These are phyloP conservation scores for Ophiostoma sp. DNA, from an alignment of 2,329 filamentous ascomycete genomes.

Conservation along the genomic window DNA sequence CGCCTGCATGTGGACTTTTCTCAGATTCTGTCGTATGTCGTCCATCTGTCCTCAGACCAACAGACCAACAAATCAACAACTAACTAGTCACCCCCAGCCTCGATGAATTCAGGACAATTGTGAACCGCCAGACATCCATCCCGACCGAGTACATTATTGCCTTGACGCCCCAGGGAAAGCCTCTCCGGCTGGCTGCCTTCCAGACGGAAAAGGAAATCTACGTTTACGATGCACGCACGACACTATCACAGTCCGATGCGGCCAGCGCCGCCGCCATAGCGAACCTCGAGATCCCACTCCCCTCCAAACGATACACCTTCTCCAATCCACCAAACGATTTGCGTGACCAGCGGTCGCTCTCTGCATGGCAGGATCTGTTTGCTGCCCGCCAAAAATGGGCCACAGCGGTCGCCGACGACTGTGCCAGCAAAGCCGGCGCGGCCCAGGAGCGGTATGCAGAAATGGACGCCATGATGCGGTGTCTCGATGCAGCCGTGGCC, in stretches of 20 bases:
- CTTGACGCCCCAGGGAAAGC: slow-evolving; percentile 80
- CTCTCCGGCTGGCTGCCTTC: slow-evolving; percentile 77
- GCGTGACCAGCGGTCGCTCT: slow-evolving; percentile 73
- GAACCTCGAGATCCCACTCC: slow-evolving; percentile 50
- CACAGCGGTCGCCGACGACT: slow-evolving; percentile 66
- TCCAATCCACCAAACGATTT: slow-evolving; percentile 79
- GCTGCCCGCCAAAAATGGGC: slow-evolving; percentile 81
- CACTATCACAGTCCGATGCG: slow-evolving; percentile 59
- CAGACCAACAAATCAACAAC: neutral
- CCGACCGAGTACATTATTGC: slow-evolving; percentile 78
- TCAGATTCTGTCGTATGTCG: slow-evolving; percentile 69
- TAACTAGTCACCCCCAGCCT: slow-evolving; percentile 52
- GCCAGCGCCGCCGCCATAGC: slow-evolving; percentile 46
- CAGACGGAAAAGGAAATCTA: slow-evolving; percentile 87
- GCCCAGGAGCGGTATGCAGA: slow-evolving; percentile 68
- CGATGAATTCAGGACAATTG: slow-evolving; percentile 82
- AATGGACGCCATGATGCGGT: slow-evolving; percentile 74
- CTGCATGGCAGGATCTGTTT: slow-evolving; percentile 88
- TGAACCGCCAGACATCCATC: slow-evolving; percentile 72
- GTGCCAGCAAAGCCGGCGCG: slow-evolving; percentile 62
- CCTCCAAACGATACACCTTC: slow-evolving; percentile 57
- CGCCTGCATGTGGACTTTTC: slow-evolving; percentile 76
- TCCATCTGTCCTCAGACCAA: neutral
- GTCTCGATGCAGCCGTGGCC: slow-evolving; percentile 78
- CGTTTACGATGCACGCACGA: slow-evolving; percentile 82